Conservation (phyloP, 2,329 filamentous ascomycete genomes). For the Cytospora mali region DNA sequence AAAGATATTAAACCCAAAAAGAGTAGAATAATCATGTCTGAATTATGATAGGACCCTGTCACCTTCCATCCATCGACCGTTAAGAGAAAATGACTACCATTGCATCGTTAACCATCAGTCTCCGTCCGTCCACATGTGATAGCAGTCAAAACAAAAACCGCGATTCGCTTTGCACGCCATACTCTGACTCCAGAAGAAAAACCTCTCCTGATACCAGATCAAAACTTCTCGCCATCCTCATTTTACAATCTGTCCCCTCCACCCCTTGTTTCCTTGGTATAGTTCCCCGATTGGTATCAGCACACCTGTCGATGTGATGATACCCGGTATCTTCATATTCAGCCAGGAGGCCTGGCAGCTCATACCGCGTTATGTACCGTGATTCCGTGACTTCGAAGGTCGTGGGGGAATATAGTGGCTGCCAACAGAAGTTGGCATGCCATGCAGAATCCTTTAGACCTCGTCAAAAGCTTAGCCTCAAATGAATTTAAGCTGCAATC, state of each 20-base stretch:
- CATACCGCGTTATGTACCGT: background rate
- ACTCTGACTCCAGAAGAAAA: constrained; percentile 17
- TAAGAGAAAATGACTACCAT: constrained; percentile 19
- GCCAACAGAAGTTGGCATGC: constrained; percentile 1
- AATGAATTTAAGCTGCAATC: constrained; percentile 38
- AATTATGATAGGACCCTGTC: constrained; percentile 21
- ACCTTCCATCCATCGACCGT: constrained; percentile 17
- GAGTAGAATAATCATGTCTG: constrained; percentile 29
- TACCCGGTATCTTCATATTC: background rate
- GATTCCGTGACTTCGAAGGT: background rate
- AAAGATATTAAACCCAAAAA: background rate
- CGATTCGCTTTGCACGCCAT: constrained; percentile 26
- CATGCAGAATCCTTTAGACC: background rate
- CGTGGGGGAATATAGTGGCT: background rate
- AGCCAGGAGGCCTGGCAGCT: background rate
- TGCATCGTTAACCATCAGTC: constrained; percentile 26
- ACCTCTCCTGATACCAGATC: constrained; percentile 1
- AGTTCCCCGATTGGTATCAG: background rate
- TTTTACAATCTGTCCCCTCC: background rate
- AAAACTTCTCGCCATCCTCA: constrained; percentile 8
- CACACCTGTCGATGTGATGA: background rate
- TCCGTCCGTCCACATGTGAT: constrained; percentile 14
- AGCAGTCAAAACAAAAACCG: constrained; percentile 15
- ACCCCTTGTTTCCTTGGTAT: constrained; percentile 6
- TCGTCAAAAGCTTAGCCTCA: background rate